Evolutionary conservation across 2,329 filamentous ascomycete species (phyloP).

Genomic region (Alternaria gaisen): DNA sequence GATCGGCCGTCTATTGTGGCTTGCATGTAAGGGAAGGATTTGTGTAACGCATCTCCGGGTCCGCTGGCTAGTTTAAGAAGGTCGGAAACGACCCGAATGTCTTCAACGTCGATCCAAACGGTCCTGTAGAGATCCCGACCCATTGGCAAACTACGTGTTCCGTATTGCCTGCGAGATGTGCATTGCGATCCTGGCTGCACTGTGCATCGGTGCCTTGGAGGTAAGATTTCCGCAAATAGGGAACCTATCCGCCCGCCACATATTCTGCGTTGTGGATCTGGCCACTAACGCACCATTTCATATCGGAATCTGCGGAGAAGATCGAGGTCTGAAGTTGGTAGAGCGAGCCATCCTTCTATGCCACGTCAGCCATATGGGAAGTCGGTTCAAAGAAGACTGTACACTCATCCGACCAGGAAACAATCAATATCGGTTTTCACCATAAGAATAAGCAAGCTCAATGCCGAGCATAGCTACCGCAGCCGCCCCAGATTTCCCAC

Average conservation of each 20-base stretch:
- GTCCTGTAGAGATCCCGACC: background rate
- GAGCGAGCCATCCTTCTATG: background rate
- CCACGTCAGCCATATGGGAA: background rate
- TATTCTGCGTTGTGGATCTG: background rate
- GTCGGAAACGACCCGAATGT: conserved; percentile 2
- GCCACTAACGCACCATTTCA: background rate
- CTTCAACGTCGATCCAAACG: background rate
- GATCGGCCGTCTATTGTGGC: conserved; percentile 8
- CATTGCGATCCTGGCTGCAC: background rate
- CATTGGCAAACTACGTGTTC: background rate
- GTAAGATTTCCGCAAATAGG: background rate
- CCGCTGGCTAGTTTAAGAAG: background rate
- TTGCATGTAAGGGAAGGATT: background rate
- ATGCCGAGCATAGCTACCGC: conserved; percentile 9
- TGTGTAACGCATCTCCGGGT: background rate
- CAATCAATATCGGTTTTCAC: background rate
- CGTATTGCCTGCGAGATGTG: background rate
- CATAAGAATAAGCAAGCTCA: background rate
- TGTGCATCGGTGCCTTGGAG: background rate
- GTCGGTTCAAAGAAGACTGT: background rate
- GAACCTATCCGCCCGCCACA: background rate
- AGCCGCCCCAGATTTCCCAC: conserved; percentile 18
- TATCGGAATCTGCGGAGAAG: background rate
- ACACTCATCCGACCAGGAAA: background rate
- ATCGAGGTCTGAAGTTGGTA: background rate